These are phyloP conservation scores for Beauveria brongniartii DNA, from an alignment of 2,329 filamentous ascomycete species.

Conservation along the genomic window DNA sequence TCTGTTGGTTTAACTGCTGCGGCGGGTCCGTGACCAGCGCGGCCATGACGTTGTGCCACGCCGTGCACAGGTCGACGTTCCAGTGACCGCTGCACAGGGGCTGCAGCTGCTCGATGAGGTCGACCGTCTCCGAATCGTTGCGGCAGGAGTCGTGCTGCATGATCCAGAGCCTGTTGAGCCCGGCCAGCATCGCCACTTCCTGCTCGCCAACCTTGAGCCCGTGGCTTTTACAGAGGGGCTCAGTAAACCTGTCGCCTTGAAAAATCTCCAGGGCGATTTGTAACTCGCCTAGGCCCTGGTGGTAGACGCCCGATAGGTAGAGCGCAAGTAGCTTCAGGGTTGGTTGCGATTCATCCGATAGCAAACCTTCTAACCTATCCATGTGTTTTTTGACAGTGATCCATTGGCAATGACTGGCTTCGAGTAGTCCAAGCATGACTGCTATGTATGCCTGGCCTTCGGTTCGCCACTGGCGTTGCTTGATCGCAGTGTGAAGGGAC, in stretches of 20 bases:
- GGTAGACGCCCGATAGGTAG: conserved; percentile 69
- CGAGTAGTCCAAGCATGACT: conserved; percentile 61
- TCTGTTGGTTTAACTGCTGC: conserved; percentile 65
- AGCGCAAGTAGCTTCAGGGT: conserved; percentile 43
- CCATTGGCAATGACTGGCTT: conserved; percentile 66
- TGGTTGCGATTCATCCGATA: conserved; percentile 31
- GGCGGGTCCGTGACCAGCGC: conserved; percentile 54
- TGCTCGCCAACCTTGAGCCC: conserved; percentile 44
- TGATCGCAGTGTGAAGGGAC: conserved; percentile 49
- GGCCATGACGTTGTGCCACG: conserved; percentile 68
- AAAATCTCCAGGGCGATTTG: conserved; percentile 61
- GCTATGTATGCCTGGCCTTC: conserved; percentile 61
- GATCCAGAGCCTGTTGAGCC: conserved; percentile 64
- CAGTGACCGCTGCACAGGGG: conserved; percentile 60
- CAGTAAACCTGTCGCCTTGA: conserved; percentile 47
- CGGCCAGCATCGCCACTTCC: conserved; percentile 58
- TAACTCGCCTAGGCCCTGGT: conserved; percentile 69
- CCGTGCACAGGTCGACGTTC: conserved; percentile 68
- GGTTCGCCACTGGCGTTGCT: conserved; percentile 55
- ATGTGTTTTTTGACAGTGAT: conserved; percentile 51
- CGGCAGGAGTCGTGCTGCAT: conserved; percentile 54
- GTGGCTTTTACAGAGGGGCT: conserved; percentile 28
- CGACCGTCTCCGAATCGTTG: conserved; percentile 49
- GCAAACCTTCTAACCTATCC: conserved; percentile 40
- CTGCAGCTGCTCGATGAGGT: conserved; percentile 57